Conservation (phyloP, 768 basidiomycete species). For the Termitomyces bulborhizus region DNA sequence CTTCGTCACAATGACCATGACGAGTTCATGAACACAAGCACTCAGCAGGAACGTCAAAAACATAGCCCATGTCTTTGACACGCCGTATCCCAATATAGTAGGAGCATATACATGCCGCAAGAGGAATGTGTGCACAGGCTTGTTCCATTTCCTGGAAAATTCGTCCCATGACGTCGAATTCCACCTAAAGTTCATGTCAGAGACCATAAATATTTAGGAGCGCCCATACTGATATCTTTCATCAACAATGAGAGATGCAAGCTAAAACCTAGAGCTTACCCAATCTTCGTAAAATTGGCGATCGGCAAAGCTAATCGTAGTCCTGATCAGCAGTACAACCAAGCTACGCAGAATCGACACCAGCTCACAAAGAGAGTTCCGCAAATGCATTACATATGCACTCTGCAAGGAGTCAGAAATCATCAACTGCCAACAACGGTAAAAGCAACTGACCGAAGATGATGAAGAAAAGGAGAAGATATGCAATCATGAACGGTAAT, state of each 20-base stretch:
- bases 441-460: slow-evolving; percentile 56
- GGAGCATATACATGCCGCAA: slow-evolving; percentile 94
- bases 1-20: slow-evolving; percentile 92
- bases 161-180: slow-evolving; percentile 97
- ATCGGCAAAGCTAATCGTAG: slow-evolving; percentile 75
- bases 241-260: neutral
- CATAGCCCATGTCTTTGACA: slow-evolving; percentile 80
- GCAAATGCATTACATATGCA: slow-evolving; percentile 97
- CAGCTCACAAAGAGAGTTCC: slow-evolving; percentile 78
- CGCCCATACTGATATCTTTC: slow-evolving; percentile 10
- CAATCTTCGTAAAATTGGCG: slow-evolving; percentile 97
- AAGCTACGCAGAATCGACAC: neutral
- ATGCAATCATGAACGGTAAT: slow-evolving; percentile 90
- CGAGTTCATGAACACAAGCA: slow-evolving; percentile 87
- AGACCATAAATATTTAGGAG: neutral
- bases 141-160: slow-evolving; percentile 98
- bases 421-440: neutral
- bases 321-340: neutral
- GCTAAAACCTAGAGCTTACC: slow-evolving; percentile 34
- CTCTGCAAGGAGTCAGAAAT: slow-evolving; percentile 37
- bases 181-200: slow-evolving; percentile 49
- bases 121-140: slow-evolving; percentile 90
- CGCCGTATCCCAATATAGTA: slow-evolving; percentile 67
- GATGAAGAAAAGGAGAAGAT: slow-evolving; percentile 81
- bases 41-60: slow-evolving; percentile 89